phyloP scores from a whole-genome alignment of 768 basidiomycete species.

The Auriscalpium vulgare region DNA sequence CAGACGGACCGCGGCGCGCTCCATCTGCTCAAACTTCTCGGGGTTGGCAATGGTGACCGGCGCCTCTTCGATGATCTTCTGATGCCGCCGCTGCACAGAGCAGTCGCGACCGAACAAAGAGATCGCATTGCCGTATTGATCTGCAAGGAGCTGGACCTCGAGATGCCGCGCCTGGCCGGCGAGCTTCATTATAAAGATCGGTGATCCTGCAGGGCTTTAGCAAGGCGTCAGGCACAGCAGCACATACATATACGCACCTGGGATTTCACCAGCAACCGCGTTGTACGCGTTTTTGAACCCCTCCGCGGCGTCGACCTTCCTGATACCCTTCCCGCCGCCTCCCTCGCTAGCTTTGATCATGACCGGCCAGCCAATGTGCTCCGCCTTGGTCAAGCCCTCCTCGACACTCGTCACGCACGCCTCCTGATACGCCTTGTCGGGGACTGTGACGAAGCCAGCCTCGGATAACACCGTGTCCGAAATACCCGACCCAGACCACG shows the following conservation, averaged over 20 bases:
- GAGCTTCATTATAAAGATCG: slow-evolving; percentile 99
- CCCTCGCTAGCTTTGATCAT: slow-evolving; percentile 99
- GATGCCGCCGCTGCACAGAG: slow-evolving; percentile 97
- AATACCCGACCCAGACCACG: slow-evolving; percentile 97
- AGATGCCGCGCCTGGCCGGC: slow-evolving; percentile 96
- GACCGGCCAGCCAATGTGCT: slow-evolving; percentile 90
- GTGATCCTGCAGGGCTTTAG: slow-evolving; percentile 56
- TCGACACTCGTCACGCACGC: slow-evolving; percentile 88
- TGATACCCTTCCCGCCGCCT: slow-evolving; percentile 97
- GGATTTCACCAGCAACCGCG: slow-evolving; percentile 93
- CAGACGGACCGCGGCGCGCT: slow-evolving; percentile 97
- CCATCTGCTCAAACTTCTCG: slow-evolving; percentile 94
- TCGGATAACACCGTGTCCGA: slow-evolving; percentile 77
- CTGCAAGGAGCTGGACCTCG: slow-evolving; percentile 96
- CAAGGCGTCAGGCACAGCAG: slow-evolving; percentile 3
- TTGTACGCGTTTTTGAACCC: slow-evolving; percentile 91
- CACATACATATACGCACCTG: slow-evolving; percentile 51
- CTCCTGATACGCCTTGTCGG: slow-evolving; percentile 77
- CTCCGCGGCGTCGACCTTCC: slow-evolving; percentile 83
- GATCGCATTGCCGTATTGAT: slow-evolving; percentile 99
- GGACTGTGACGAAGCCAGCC: slow-evolving; percentile 89
- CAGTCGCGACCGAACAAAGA: slow-evolving; percentile 99
- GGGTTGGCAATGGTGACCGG: slow-evolving; percentile 95
- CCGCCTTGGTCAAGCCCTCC: slow-evolving; percentile 76
- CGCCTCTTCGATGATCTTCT: slow-evolving; percentile 99